Evolutionary conservation across 2,329 filamentous ascomycete genomes (phyloP).

Genomic region (Cladophialophora psammophila): DNA sequence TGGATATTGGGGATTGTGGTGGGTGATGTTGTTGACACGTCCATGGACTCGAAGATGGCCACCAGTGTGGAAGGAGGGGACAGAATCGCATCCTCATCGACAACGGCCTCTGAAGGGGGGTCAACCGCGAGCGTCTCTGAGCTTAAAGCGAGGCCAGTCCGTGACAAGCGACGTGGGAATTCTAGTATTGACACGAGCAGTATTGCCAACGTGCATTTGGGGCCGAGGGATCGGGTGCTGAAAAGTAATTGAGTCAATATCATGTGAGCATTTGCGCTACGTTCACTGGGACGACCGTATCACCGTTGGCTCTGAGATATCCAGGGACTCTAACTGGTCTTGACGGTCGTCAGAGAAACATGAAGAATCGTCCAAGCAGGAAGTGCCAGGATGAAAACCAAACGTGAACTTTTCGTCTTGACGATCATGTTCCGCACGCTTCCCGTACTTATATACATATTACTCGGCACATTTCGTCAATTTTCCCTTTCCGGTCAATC

Average conservation of each 20-base stretch:
- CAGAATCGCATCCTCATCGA: background rate
- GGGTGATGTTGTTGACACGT: conserved; percentile 57
- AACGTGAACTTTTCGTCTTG: no score
- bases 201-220: conserved; percentile 30
- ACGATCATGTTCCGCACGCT: no score
- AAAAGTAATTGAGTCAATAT: conserved; percentile 27
- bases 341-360: background rate
- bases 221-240: conserved; percentile 31
- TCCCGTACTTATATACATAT: no score
- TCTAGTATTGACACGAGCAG: conserved; percentile 29
- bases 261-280: background rate
- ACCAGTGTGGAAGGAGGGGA: background rate
- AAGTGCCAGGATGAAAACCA: no score
- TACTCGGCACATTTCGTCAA: no score
- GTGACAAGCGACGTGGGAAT: conserved; percentile 12
- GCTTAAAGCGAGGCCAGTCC: background rate
- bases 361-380: background rate
- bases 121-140: background rate
- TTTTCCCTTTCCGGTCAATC: no score
- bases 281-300: background rate
- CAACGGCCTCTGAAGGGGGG: background rate
- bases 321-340: background rate
- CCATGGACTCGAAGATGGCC: background rate
- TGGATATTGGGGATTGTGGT: conserved; percentile 87
- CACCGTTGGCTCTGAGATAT: background rate